Evolutionary conservation across 345 rosid genomes (phyloP).

Genomic region (Isatis tinctoria): DNA sequence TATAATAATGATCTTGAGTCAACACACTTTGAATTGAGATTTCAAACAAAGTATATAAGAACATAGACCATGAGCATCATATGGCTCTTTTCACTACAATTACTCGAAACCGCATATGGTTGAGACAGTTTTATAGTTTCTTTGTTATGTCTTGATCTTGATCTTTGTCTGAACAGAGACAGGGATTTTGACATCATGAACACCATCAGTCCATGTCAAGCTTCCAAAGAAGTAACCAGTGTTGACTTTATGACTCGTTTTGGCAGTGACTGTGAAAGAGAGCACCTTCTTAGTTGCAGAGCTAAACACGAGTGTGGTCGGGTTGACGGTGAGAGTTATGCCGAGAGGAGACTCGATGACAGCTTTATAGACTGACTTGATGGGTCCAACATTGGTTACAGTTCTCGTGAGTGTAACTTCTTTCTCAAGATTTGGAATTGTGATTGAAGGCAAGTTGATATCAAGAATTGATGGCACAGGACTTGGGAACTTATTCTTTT

Average conservation of each 20-base stretch:
- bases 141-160: not conserved
- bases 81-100: not conserved
- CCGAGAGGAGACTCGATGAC: constrained; percentile 24
- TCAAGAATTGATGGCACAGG: constrained; percentile 22
- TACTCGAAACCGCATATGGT: not conserved
- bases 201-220: constrained; percentile 41
- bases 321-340: constrained; percentile 13
- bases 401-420: constrained; percentile 25
- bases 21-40: not conserved
- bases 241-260: constrained; percentile 31
- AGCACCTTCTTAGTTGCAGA: constrained; percentile 4
- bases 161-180: constrained; percentile 38
- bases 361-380: constrained; percentile 10
- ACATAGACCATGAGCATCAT: not conserved
- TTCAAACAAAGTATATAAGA: not conserved
- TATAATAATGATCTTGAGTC: not conserved
- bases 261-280: constrained; percentile 20
- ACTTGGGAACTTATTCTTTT: constrained; percentile 14
- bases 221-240: constrained; percentile 44
- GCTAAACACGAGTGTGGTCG: constrained; percentile 12
- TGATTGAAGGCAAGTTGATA: constrained; percentile 44
- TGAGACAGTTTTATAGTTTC: not conserved
- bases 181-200: constrained; percentile 37
- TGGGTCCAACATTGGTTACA: constrained; percentile 27
- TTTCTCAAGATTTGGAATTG: constrained; percentile 21